Conservation (phyloP, 108 stramenopile genomes). For the Mayamaea pseudoterrestris region DNA sequence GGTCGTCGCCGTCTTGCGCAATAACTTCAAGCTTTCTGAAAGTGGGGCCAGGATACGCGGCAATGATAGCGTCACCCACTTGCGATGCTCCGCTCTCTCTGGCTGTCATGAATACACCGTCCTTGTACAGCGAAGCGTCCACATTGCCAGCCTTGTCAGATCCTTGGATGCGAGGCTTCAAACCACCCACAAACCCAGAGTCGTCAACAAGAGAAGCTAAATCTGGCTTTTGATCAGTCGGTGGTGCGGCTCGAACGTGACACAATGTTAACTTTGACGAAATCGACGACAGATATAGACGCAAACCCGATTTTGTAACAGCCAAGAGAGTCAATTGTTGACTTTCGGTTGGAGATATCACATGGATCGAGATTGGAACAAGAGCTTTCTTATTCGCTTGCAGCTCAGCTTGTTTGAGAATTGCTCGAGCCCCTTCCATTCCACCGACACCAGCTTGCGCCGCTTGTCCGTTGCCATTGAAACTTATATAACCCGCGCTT, state of each 20-base stretch:
- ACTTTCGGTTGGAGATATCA: constrained; percentile 53
- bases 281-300: constrained; percentile 66
- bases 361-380: constrained; percentile 62
- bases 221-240: no score
- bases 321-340: constrained; percentile 63
- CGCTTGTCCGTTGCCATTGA: constrained; percentile 54
- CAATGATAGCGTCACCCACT: constrained; percentile 35
- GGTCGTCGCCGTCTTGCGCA: no score
- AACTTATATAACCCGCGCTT: constrained; percentile 36
- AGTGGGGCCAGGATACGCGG: constrained; percentile 39
- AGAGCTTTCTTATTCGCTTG: constrained; percentile 14
- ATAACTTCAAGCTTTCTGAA: no score
- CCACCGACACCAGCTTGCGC: constrained; percentile 81
- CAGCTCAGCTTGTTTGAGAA: constrained; percentile 48
- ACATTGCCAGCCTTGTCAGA: constrained; percentile 30
- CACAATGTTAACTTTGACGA: constrained; percentile 56
- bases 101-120: constrained; percentile 57
- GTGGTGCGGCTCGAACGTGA: constrained; percentile 71
- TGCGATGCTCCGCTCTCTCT: neutral
- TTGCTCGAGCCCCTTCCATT: constrained; percentile 74
- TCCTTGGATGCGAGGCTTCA: neutral
- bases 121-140: constrained; percentile 36
- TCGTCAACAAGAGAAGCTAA: no score
- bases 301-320: constrained; percentile 62
- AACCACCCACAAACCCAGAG: no score